Evolutionary conservation across 345 rosid genomes (phyloP).

Genomic region (Populus nigra): DNA sequence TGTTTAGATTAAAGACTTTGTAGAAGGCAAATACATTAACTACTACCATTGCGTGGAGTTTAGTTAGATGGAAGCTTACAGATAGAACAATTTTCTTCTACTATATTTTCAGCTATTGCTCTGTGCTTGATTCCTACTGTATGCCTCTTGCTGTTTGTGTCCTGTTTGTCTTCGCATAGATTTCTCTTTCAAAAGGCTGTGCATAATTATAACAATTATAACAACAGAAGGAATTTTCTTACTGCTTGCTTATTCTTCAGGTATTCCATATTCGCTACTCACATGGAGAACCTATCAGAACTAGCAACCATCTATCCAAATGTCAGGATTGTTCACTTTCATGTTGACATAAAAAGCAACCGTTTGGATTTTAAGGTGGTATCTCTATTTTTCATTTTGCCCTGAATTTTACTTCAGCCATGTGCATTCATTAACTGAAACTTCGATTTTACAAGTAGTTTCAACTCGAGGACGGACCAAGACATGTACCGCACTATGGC

Average conservation of each 20-base stretch:
- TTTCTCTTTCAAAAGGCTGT: not conserved
- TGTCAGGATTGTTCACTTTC: slow-evolving; percentile 75
- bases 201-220: not conserved
- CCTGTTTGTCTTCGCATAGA: not conserved
- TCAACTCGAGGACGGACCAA: slow-evolving; percentile 75
- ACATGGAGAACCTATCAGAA: slow-evolving; percentile 81
- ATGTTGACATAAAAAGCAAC: slow-evolving; percentile 64
- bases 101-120: not conserved
- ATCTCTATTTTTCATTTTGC: not conserved
- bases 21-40: not conserved
- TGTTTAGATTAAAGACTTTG: not conserved
- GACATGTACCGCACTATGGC: slow-evolving; percentile 78
- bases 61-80: not conserved
- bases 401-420: not conserved
- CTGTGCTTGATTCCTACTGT: not conserved
- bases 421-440: slow-evolving; percentile 8
- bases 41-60: not conserved
- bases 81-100: not conserved
- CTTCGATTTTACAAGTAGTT: slow-evolving; percentile 41
- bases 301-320: slow-evolving; percentile 83
- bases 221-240: not conserved
- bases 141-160: not conserved
- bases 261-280: slow-evolving; percentile 83
- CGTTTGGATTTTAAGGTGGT: slow-evolving; percentile 87
- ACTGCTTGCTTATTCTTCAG: slow-evolving; percentile 38